Conservation (phyloP, 306 rosid species). For the Mimosa pudica region DNA sequence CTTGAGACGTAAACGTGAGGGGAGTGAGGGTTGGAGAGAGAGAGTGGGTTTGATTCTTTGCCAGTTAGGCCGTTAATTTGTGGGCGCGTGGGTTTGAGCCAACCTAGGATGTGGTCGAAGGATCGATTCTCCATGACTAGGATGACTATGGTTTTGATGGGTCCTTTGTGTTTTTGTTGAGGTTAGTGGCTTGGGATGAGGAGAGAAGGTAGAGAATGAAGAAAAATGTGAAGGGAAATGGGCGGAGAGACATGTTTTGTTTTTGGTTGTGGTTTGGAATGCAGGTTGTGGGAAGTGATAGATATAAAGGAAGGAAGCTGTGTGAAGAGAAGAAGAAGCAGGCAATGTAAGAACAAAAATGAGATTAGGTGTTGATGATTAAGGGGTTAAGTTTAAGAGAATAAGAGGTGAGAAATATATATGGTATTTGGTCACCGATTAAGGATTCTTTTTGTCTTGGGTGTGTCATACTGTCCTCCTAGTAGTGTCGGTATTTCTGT, state of each 20-base stretch:
- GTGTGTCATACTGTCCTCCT: neutral
- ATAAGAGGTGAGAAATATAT: neutral
- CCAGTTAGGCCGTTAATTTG: conserved; percentile 81
- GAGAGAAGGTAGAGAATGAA: conserved; percentile 49
- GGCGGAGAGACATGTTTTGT: conserved; percentile 50
- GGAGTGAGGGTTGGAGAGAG: conserved; percentile 43
- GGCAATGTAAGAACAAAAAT: neutral
- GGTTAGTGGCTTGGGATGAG: conserved; percentile 36
- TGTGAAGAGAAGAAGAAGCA: neutral
- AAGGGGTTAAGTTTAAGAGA: neutral
- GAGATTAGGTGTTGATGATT: neutral
- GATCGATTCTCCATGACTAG: conserved; percentile 94
- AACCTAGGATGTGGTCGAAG: conserved; percentile 86
- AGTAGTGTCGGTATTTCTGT: neutral
- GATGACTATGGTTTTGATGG: conserved; percentile 78
- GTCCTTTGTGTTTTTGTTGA: conserved; percentile 48
- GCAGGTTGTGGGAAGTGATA: neutral
- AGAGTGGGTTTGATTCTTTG: conserved; percentile 63
- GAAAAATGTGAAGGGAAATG: conserved; percentile 19
- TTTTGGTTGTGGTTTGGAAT: too few species aligned
- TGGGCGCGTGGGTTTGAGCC: conserved; percentile 78
- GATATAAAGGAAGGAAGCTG: neutral
- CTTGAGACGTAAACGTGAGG: conserved; percentile 49
- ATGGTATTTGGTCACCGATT: neutral
- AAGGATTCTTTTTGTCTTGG: neutral